These are phyloP conservation scores for Chloranthus sessilifolius DNA, from an alignment of 164 flowering plant genomes.

Conservation along the genomic window DNA sequence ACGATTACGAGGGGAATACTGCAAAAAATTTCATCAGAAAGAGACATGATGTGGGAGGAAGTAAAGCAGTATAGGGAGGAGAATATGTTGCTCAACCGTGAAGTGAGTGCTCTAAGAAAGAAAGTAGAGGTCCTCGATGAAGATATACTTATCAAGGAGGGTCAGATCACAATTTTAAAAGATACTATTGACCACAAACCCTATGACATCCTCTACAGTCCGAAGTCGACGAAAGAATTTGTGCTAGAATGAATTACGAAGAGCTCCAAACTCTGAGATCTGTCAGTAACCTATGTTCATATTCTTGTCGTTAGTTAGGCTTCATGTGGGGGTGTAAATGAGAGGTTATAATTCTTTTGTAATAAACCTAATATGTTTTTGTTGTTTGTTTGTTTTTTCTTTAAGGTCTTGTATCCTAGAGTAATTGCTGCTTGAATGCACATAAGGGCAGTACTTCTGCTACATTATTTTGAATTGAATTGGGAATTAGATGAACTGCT, in stretches of 20 bases:
- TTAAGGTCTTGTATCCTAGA: no score
- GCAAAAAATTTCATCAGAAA: constrained; percentile 66
- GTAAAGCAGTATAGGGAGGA: constrained; percentile 74
- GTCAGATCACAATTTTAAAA: constrained; percentile 77
- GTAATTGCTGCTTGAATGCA: no score
- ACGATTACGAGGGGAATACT: constrained; percentile 38
- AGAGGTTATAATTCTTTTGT: no score
- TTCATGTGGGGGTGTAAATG: background rate
- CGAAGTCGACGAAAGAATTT: constrained; percentile 33
- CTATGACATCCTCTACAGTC: constrained; percentile 57
- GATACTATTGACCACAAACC: constrained; percentile 50
- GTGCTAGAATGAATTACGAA: constrained; percentile 23
- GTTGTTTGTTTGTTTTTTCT: no score
- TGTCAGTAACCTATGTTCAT: background rate
- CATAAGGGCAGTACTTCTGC: no score
- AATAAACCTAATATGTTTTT: no score
- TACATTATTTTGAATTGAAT: no score
- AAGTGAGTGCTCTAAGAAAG: constrained; percentile 54
- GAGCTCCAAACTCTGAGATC: background rate
- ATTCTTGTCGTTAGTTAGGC: background rate
- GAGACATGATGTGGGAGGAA: constrained; percentile 84
- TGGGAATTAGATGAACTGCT: no score
- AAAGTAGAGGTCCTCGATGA: constrained; percentile 78
- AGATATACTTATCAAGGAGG: constrained; percentile 81
- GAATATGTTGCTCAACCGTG: constrained; percentile 71